Base-by-base conservation (phyloP, 345 rosid genomes). In the Hibiscus mutabilis region DNA sequence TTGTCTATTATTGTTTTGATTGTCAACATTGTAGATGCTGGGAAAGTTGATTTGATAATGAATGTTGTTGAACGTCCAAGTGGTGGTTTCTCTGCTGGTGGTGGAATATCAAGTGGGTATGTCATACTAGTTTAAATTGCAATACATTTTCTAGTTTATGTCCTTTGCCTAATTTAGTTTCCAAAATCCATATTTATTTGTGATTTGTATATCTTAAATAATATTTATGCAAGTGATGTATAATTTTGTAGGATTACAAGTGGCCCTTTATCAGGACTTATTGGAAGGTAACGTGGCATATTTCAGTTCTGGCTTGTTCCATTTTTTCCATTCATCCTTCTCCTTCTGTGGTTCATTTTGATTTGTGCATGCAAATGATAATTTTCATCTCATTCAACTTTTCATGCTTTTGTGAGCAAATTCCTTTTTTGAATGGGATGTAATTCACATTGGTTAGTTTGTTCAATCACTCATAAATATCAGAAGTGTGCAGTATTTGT, bases 31-130 rank as follows among this genome's bases (percentile, higher is more conserved):
- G 22, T 73, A 95, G 97, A 89, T 76, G 86, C 86, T 22, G 91
- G 86, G 31, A 92, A 92, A 84, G 98, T 95, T 80, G 98, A 95
- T 78, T 82, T 92, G 82, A 80, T 92, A 66, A 86, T 95, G 96
- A 92, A 90, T 80, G 92, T 90, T 81, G 98, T 92, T 68, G 99
- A 92, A 81, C 90, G 98, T 73, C 92, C 94, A 71, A 92, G 91
- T 40, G 68, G 68, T 21, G 31, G 68, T 40, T 64, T 64, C 42
- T 64, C 68, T 40, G 68, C 52, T 40, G 52, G 68, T 21, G 68
- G 52, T 64, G 68, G 68, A 64, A 64, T 64, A 21, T 64, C 68
- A 42, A 64, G 68, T 40, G 68, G 68, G 68, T 64, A 64, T 77
- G 97, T 79, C 27, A 63, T 56, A 44, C 52, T 69, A 37, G 25